These are phyloP conservation scores for Hemileccinum rubropunctum DNA, from an alignment of 768 basidiomycete species.

Conservation along the genomic window DNA sequence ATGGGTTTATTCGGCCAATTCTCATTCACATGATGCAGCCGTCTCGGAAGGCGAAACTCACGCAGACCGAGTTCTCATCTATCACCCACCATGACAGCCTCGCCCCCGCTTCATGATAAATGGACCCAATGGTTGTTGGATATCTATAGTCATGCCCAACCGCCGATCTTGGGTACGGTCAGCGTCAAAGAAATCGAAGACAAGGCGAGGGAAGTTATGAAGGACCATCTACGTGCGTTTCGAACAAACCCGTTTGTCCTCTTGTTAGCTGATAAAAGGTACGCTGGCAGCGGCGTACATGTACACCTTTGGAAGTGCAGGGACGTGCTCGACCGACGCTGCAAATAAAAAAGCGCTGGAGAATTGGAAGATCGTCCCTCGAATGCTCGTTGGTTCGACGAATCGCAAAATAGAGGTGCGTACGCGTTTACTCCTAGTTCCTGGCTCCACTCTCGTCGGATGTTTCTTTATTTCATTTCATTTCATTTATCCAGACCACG, in stretches of 20 bases:
- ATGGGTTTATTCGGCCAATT: too few species aligned
- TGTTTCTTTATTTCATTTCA: background rate
- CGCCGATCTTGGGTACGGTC: constrained; percentile 52
- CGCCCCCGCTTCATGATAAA: constrained; percentile 18
- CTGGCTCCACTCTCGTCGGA: background rate
- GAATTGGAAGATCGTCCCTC: constrained; percentile 74
- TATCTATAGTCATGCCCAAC: constrained; percentile 18
- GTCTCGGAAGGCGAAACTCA: too few species aligned
- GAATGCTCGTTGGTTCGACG: constrained; percentile 67
- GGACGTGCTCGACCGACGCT: constrained; percentile 60
- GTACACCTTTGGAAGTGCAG: constrained; percentile 79
- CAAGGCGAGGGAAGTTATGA: constrained; percentile 62
- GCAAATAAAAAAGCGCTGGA: constrained; percentile 65
- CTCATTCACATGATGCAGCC: too few species aligned
- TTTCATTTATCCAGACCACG: constrained; percentile 63
- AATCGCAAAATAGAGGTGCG: constrained; percentile 58
- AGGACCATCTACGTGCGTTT: constrained; percentile 50
- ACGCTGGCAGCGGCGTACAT: constrained; percentile 55
- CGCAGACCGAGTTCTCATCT: background rate
- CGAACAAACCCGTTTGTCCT: background rate
- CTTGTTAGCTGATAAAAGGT: background rate
- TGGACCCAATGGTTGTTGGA: constrained; percentile 26
- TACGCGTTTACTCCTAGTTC: background rate
- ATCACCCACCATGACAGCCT: constrained; percentile 16
- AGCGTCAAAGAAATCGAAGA: constrained; percentile 59